A percentile compares a stretch with the other conserved stretches of the same genome.
phyloP scores from a whole-genome alignment of 805 yeast species.

The Candida qinlingensis region DNA sequence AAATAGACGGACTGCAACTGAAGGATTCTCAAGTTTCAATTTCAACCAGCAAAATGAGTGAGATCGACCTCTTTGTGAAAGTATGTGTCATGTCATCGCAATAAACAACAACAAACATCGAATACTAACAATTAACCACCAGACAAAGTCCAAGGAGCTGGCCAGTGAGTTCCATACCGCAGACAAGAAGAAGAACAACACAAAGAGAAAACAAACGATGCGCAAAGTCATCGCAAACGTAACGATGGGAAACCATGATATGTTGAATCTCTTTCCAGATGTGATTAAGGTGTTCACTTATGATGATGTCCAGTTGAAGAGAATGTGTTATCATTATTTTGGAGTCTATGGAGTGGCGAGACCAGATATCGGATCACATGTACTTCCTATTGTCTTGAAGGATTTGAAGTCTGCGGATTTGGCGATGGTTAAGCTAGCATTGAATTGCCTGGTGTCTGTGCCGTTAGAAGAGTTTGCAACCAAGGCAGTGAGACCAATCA shows the following conservation, averaged over 20 bases:
- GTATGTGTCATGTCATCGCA: conserved; percentile 9
- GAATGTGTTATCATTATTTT: conserved; percentile 65
- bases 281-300: conserved; percentile 46
- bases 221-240: conserved; percentile 78
- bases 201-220: conserved; percentile 44
- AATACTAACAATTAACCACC: conserved; percentile 9
- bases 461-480: conserved; percentile 46
- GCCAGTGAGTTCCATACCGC: conserved; percentile 27
- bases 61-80: conserved; percentile 18
- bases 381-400: conserved; percentile 47
- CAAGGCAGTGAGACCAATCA: conserved; percentile 37
- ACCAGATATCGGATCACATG: conserved; percentile 49
- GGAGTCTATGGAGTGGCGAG: conserved; percentile 53
- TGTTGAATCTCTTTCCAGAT: conserved; percentile 62
- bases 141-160: conserved; percentile 28
- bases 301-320: conserved; percentile 64
- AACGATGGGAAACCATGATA: conserved; percentile 76
- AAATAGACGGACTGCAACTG: background rate
- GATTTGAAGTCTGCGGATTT: conserved; percentile 50
- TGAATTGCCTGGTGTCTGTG: conserved; percentile 60
- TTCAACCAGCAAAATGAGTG: conserved; percentile 15
- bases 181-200: conserved; percentile 34
- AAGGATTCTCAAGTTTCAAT: background rate
- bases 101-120: too few relatives aligned
- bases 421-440: conserved; percentile 49